Percentiles rank a stretch among this genome's conserved stretches.
Conservation (phyloP, 2,329 filamentous ascomycete genomes). For the Penicillium olsonii region DNA sequence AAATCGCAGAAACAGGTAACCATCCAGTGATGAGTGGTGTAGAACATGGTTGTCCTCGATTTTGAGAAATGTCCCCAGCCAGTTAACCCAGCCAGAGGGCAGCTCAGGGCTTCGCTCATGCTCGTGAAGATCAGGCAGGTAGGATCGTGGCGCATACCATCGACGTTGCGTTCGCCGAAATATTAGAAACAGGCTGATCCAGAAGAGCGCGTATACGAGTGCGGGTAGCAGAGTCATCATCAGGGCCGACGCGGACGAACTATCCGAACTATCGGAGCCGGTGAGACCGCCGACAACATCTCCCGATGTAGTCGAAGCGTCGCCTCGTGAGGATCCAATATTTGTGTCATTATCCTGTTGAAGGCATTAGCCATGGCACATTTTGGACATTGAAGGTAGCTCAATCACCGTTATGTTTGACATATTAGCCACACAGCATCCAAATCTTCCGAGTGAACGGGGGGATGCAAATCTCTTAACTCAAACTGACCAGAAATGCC, state of each 20-base stretch:
- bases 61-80: constrained; percentile 55
- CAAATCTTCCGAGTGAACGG: neutral
- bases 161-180: constrained; percentile 47
- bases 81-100: constrained; percentile 53
- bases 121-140: constrained; percentile 44
- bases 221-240: constrained; percentile 53
- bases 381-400: neutral
- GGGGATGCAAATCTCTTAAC: constrained; percentile 4
- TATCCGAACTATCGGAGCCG: constrained; percentile 34
- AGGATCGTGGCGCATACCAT: constrained; percentile 49
- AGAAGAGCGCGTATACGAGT: constrained; percentile 46
- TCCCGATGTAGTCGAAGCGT: constrained; percentile 38
- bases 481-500: constrained; percentile 1
- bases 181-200: constrained; percentile 49
- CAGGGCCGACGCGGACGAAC: constrained; percentile 54
- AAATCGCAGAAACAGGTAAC: constrained; percentile 88
- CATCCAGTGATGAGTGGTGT: constrained; percentile 86
- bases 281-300: constrained; percentile 33
- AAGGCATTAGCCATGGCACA: neutral
- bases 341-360: constrained; percentile 44
- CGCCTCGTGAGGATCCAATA: constrained; percentile 42
- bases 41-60: constrained; percentile 77
- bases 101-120: constrained; percentile 52
- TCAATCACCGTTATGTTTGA: constrained; percentile 16
- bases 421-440: constrained; percentile 14